Percentiles rank a stretch among this genome's conserved stretches.
These are phyloP conservation scores for Sphagnurus paluster DNA, from an alignment of 1,284 basidiomycete species.

Conservation along the genomic window DNA sequence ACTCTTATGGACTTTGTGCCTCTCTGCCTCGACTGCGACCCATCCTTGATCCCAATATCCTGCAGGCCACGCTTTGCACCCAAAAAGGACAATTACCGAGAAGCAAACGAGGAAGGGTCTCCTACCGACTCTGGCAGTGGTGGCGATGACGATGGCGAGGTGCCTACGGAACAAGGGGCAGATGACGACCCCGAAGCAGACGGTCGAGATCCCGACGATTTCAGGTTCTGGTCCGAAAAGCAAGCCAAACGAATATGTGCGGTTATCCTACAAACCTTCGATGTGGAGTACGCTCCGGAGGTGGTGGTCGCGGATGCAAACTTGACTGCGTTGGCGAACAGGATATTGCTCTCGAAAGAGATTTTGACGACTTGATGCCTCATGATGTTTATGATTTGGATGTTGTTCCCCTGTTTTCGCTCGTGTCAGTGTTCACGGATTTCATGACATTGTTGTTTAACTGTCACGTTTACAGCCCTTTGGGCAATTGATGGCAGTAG, in stretches of 20 bases:
- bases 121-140: constrained; percentile 2
- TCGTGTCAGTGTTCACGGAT: too few species aligned
- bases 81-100: constrained; percentile 12
- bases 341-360: constrained; percentile 82
- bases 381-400: not conserved
- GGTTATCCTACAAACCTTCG: constrained; percentile 80
- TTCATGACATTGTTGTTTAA: too few species aligned
- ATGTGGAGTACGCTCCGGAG: constrained; percentile 85
- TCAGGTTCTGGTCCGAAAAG: constrained; percentile 87
- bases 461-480: too few species aligned
- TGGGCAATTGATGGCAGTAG: too few species aligned
- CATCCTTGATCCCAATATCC: constrained; percentile 77
- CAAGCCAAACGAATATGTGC: constrained; percentile 88
- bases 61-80: constrained; percentile 44
- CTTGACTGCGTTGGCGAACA: constrained; percentile 75
- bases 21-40: constrained; percentile 85
- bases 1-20: constrained; percentile 78
- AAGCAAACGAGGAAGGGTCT: not conserved
- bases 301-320: constrained; percentile 96
- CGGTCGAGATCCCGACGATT: constrained; percentile 83
- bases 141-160: not conserved
- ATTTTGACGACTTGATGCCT: constrained; percentile 43
- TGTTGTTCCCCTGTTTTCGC: not conserved
- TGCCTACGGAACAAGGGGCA: not conserved
- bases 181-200: constrained; percentile 35